phyloP scores from a whole-genome alignment of 768 basidiomycete genomes.

The Agrocybe chaxingu region DNA sequence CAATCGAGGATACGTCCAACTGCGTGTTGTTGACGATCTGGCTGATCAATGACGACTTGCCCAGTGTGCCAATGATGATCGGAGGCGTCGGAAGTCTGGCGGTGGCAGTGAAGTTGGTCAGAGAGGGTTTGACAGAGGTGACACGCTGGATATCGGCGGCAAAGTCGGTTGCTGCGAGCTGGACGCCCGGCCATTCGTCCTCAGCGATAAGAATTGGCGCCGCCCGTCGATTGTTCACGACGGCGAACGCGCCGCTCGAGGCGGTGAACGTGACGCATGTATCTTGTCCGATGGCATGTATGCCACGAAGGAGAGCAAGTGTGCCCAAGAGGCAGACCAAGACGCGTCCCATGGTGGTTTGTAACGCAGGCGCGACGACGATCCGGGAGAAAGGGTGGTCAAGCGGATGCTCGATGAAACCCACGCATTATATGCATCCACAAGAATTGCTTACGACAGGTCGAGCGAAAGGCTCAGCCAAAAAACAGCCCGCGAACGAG shows the following conservation, averaged over 20 bases:
- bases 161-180: slow-evolving; percentile 58
- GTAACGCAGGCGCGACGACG: background rate
- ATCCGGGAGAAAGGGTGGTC: background rate
- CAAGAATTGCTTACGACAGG: background rate
- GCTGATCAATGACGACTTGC: slow-evolving; percentile 51
- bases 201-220: slow-evolving; percentile 47
- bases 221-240: slow-evolving; percentile 43
- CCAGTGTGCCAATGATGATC: slow-evolving; percentile 66
- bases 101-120: slow-evolving; percentile 47
- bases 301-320: slow-evolving; percentile 16
- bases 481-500: slow-evolving; percentile 1
- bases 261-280: slow-evolving; percentile 45
- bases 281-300: slow-evolving; percentile 43
- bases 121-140: slow-evolving; percentile 45
- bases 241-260: slow-evolving; percentile 33
- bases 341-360: slow-evolving; percentile 12
- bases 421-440: slow-evolving; percentile 6
- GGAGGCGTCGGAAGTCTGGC: slow-evolving; percentile 31
- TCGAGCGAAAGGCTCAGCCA: slow-evolving; percentile 1
- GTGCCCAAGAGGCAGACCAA: slow-evolving; percentile 12
- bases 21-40: slow-evolving; percentile 48
- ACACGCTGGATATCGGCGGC: slow-evolving; percentile 59
- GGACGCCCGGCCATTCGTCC: slow-evolving; percentile 65
- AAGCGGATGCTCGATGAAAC: background rate
- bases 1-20: slow-evolving; percentile 52